Conservation (phyloP, 306 rosid species). For the Rubus idaeus region DNA sequence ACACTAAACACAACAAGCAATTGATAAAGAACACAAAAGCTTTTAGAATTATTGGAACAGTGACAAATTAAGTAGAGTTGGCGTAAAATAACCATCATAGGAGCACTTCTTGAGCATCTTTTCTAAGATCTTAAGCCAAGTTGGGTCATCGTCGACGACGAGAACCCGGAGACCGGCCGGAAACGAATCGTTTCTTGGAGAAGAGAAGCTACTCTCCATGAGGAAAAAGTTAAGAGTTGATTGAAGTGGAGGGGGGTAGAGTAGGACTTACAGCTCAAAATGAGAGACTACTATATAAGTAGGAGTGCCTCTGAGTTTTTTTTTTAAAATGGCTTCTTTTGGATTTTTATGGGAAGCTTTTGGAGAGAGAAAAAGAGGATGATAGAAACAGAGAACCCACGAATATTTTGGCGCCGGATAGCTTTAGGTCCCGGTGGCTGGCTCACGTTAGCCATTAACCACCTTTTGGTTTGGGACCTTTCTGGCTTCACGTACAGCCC, state of each 20-base stretch:
- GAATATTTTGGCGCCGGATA: constrained; percentile 62
- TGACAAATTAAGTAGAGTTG: not conserved
- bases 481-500: constrained; percentile 12
- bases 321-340: constrained; percentile 42
- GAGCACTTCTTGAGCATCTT: constrained; percentile 97
- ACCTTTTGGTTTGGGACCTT: constrained; percentile 26
- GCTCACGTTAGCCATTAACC: constrained; percentile 36
- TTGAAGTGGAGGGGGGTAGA: constrained; percentile 30
- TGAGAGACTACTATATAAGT: constrained; percentile 16
- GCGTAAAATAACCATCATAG: constrained; percentile 56
- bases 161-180: constrained; percentile 93
- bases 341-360: constrained; percentile 38
- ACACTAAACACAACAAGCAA: not conserved
- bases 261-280: constrained; percentile 17
- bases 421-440: constrained; percentile 49
- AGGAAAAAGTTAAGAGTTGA: constrained; percentile 10
- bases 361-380: constrained; percentile 18
- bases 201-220: constrained; percentile 85
- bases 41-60: not conserved
- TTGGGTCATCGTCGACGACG: constrained; percentile 93
- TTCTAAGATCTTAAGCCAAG: constrained; percentile 93
- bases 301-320: constrained; percentile 27
- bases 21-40: not conserved
- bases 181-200: constrained; percentile 68
- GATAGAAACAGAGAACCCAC: constrained; percentile 23